These are phyloP conservation scores for Fusarium euwallaceae DNA, from an alignment of 2,329 filamentous ascomycete species.

Conservation along the genomic window DNA sequence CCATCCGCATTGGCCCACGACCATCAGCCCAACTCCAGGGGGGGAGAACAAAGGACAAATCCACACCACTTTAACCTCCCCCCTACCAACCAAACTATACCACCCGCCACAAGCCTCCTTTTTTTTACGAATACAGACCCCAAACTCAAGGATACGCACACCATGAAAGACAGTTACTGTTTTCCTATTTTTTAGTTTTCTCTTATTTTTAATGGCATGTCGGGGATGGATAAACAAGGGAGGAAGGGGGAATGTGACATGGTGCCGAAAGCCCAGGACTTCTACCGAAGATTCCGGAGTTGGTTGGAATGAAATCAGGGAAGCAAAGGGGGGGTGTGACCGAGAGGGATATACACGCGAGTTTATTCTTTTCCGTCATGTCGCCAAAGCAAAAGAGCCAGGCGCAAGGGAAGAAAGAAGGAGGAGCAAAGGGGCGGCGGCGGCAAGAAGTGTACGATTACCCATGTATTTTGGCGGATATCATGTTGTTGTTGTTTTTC, in stretches of 20 bases:
- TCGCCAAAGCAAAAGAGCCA: conserved; percentile 7
- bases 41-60: neutral
- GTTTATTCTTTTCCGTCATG: conserved; percentile 6
- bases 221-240: conserved; percentile 18
- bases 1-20: conserved; percentile 4
- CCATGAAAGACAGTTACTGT: conserved; percentile 14
- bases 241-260: conserved; percentile 5
- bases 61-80: neutral
- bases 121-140: conserved; percentile 26
- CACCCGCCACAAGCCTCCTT: neutral
- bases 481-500: conserved; percentile 25
- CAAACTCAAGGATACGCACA: conserved; percentile 18
- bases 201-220: conserved; percentile 33
- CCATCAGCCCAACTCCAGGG: neutral
- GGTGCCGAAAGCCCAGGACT: conserved; percentile 6
- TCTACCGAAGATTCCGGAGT: neutral
- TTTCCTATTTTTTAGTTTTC: conserved; percentile 4
- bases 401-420: conserved; percentile 22
- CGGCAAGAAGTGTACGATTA: conserved; percentile 26
- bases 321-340: neutral
- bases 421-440: neutral
- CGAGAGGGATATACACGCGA: neutral
- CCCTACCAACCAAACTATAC: neutral
- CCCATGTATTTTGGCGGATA: conserved; percentile 29
- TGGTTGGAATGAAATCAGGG: neutral